Conservation (phyloP, 2,329 filamentous ascomycete species). For the Didymella glomerata region DNA sequence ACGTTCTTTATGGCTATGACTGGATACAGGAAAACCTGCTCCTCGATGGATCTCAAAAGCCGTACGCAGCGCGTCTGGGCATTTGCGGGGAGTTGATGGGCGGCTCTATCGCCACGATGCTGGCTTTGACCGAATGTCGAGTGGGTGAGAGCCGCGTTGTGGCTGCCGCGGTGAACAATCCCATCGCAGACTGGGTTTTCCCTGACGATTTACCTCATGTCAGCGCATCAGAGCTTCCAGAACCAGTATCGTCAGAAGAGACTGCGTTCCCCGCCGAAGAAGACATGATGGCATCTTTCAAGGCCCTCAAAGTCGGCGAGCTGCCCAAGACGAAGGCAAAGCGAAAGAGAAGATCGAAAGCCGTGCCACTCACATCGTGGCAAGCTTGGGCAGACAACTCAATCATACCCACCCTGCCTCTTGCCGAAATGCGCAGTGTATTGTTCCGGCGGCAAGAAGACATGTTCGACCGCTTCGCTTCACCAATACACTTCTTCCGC, state of each 20-base stretch:
- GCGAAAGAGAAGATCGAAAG: conserved; percentile 31
- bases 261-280: conserved; percentile 43
- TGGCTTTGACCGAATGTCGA: conserved; percentile 61
- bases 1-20: conserved; percentile 58
- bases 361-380: conserved; percentile 39
- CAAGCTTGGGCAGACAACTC: conserved; percentile 36
- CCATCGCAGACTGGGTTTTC: conserved; percentile 60
- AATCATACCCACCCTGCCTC: conserved; percentile 37
- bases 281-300: conserved; percentile 32
- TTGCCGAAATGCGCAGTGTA: conserved; percentile 47
- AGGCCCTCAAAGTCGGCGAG: conserved; percentile 14
- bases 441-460: conserved; percentile 55
- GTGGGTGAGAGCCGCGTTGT: conserved; percentile 51
- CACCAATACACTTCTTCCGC: conserved; percentile 61
- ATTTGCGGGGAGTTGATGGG: conserved; percentile 60
- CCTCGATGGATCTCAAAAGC: conserved; percentile 28
- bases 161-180: conserved; percentile 58
- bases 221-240: conserved; percentile 35
- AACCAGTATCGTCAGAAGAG: conserved; percentile 43
- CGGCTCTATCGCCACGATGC: conserved; percentile 57
- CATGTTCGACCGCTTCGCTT: conserved; percentile 61
- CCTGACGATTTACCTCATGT: conserved; percentile 43
- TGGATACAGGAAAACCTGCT: conserved; percentile 55
- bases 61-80: conserved; percentile 48
- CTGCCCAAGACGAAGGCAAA: conserved; percentile 18